Evolutionary conservation across 257 asterid species (phyloP).

Genomic region (Nicotiana knightiana): DNA sequence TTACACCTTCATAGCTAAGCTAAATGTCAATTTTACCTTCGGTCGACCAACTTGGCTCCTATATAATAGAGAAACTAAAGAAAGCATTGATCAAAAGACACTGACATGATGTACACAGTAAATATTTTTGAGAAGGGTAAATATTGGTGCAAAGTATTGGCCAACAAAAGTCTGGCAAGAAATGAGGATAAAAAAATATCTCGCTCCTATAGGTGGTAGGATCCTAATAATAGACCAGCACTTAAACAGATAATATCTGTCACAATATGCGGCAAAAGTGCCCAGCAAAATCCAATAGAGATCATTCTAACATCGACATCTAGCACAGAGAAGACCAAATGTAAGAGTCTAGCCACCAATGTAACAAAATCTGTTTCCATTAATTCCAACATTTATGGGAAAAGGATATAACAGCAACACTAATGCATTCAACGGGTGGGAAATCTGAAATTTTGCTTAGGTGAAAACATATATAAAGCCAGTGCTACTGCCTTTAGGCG

Average conservation of each 20-base stretch:
- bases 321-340: no score
- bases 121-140: no score
- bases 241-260: neutral
- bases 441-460: no score
- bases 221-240: neutral
- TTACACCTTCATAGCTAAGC: no score
- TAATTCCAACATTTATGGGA: neutral
- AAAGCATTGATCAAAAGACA: no score
- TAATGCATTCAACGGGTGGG: neutral
- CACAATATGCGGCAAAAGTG: neutral
- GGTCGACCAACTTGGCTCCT: no score
- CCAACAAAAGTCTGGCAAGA: neutral
- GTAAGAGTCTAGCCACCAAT: neutral
- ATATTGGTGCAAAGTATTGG: neutral
- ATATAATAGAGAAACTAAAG: no score
- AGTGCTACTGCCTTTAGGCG: neutral
- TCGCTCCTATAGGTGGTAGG: neutral
- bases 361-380: neutral
- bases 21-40: no score
- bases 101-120: no score
- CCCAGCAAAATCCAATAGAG: neutral
- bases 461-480: neutral
- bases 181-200: neutral
- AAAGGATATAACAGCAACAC: neutral
- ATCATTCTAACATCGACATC: neutral